Conservation (phyloP, 257 asterid genomes). For the Craterostigma plantagineum region DNA sequence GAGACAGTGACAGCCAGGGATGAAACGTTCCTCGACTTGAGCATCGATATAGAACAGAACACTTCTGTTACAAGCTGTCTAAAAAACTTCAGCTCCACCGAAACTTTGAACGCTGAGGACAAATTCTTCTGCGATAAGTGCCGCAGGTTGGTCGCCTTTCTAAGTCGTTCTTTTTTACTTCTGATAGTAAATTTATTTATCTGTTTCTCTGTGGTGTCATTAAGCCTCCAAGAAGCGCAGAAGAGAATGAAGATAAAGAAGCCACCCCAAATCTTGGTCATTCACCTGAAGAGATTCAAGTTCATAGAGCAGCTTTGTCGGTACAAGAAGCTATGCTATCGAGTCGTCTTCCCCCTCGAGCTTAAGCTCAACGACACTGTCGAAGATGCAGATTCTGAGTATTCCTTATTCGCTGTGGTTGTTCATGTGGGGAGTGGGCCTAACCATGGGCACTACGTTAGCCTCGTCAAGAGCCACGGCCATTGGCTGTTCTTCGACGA, state of each 20-base stretch:
- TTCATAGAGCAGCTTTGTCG: slow-evolving; percentile 72
- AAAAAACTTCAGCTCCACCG: slow-evolving; percentile 76
- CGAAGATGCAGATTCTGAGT: slow-evolving; percentile 70
- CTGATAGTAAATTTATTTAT: background rate
- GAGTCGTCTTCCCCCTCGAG: slow-evolving; percentile 80
- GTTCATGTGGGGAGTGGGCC: slow-evolving; percentile 87
- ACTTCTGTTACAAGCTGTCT: slow-evolving; percentile 84
- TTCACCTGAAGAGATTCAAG: slow-evolving; percentile 69
- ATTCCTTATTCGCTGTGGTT: slow-evolving; percentile 63
- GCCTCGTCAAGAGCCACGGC: slow-evolving; percentile 82
- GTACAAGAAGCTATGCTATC: slow-evolving; percentile 62
- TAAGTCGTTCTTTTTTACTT: background rate
- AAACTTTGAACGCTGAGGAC: slow-evolving; percentile 74
- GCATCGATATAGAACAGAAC: slow-evolving; percentile 82
- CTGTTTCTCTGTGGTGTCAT: background rate
- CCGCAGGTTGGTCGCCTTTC: slow-evolving; percentile 41
- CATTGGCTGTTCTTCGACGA: slow-evolving; percentile 82
- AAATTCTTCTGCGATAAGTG: slow-evolving; percentile 84
- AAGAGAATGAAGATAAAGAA: slow-evolving; percentile 81
- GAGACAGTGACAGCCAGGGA: slow-evolving; percentile 93
- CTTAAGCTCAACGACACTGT: slow-evolving; percentile 69
- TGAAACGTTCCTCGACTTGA: slow-evolving; percentile 74
- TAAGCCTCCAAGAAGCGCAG: slow-evolving; percentile 84
- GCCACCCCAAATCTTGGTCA: slow-evolving; percentile 70
- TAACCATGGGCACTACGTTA: slow-evolving; percentile 82